Base-by-base conservation (phyloP, 2,329 filamentous ascomycete species). In the Ceratocystis destructans region DNA sequence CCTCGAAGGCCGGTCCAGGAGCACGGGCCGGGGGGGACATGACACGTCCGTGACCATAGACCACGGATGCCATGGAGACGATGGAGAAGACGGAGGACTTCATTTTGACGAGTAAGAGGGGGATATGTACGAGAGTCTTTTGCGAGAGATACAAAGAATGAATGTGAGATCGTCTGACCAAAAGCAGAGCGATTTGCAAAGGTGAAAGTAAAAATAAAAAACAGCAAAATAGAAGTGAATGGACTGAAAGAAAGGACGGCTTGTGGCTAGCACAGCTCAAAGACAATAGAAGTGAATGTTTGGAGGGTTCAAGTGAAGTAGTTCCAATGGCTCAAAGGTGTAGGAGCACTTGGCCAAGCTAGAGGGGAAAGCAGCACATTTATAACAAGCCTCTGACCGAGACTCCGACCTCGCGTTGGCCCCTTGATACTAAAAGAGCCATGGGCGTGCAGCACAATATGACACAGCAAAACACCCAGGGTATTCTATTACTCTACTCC, bases 11-110 rank as follows among this genome's bases (percentile, higher is more conserved):
- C 1, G 74, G 66, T 5, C 79, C 79, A 17, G 77, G 73, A 33
- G 72, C 64, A 45, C 79, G 78, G n/a, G 78, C 71, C 0, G 73
- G 59, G 3, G 79, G 79, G 3, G 71, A 74, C 50, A 72, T 73
- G 73, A 80, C 73, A 70, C 76, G 76, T 67, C 79, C 78, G 70
- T 81, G 79, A 33, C 75, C 76, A 31, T 74, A 74, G 62, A 75
- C 77, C 64, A 68, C 15, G 45, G 68, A 50, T 20, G 61, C 68
- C 57, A 69, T 55, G 46, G 65, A 25, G 50, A 67, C 37, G 62
- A 68, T 20, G n/a, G 62, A 55, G 53, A 59, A 10, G 65, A 68
- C 37, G 3, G 62, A 63, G 41, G 66, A 59, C 59, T 65, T 33
- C 67, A 68, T 68, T 67, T 67, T 68, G 66, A 50, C 37, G 10